A percentile compares a stretch with the other conserved stretches of the same genome.
Evolutionary conservation across 352 stramenopile genomes (phyloP).

Genomic region (Phytophthora fragariaefolia): DNA sequence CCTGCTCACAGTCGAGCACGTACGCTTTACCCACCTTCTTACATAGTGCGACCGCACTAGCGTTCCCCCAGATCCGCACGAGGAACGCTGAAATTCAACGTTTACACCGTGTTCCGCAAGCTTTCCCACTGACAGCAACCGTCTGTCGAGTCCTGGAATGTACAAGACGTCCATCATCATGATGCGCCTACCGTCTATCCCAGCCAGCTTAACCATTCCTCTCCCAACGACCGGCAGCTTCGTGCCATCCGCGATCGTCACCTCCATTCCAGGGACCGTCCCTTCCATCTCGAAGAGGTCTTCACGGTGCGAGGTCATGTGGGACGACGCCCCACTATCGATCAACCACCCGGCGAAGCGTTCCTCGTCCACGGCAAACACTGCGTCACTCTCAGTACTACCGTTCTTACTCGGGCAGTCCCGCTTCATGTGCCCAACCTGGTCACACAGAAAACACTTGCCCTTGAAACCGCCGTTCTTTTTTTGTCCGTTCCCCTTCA

Average conservation of each 20-base stretch:
- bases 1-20: constrained; percentile 21
- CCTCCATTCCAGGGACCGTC: no score
- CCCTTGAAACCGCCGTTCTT: constrained; percentile 18
- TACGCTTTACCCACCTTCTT: constrained; percentile 22
- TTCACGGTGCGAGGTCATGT: constrained; percentile 25
- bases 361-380: constrained; percentile 6
- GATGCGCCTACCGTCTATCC: constrained; percentile 1
- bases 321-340: constrained; percentile 18
- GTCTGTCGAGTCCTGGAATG: constrained; percentile 28
- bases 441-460: constrained; percentile 26
- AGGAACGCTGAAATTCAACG: constrained; percentile 24
- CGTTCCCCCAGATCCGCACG: constrained; percentile 14
- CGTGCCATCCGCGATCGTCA: constrained; percentile 31
- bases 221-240: constrained; percentile 14
- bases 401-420: background rate
- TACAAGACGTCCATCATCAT: constrained; percentile 19
- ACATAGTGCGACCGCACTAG: background rate
- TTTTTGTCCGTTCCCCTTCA: constrained; percentile 9
- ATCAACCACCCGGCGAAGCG: constrained; percentile 6
- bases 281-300: no score
- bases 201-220: constrained; percentile 15
- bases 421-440: no score
- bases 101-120: constrained; percentile 12
- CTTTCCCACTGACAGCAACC: constrained; percentile 31
- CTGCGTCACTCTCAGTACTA: background rate